Percentiles rank a stretch among this genome's conserved stretches.
phyloP scores from a whole-genome alignment of 2,329 filamentous ascomycete species.

The Xylariaceae sp. region DNA sequence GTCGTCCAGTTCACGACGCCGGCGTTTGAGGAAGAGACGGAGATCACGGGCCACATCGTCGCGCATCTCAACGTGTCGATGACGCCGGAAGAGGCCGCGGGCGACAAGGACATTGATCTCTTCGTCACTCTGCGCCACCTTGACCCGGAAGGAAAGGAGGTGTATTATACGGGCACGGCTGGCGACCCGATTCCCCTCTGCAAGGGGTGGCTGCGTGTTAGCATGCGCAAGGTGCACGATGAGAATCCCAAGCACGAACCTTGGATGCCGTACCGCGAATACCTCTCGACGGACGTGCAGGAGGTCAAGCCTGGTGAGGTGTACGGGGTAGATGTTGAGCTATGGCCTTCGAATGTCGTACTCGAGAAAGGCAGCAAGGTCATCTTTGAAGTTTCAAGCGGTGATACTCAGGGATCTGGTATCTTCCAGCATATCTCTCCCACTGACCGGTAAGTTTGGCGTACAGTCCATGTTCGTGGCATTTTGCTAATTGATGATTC shows the following conservation, averaged over 20 bases:
- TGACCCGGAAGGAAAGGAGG: slow-evolving; percentile 47
- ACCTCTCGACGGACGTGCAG: slow-evolving; percentile 51
- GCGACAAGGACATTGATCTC: slow-evolving; percentile 53
- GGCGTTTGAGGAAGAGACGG: slow-evolving; percentile 58
- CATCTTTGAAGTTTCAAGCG: slow-evolving; percentile 41
- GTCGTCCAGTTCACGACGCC: slow-evolving; percentile 53
- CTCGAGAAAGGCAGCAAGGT: slow-evolving; percentile 42
- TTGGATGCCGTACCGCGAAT: slow-evolving; percentile 56
- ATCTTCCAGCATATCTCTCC: slow-evolving; percentile 43
- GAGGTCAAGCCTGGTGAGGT: slow-evolving; percentile 50
- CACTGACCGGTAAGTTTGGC: slow-evolving; percentile 32
- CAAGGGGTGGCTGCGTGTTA: slow-evolving; percentile 61
- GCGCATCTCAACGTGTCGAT: slow-evolving; percentile 63
- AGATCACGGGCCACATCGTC: slow-evolving; percentile 65
- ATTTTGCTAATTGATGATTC: not conserved
- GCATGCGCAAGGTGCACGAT: slow-evolving; percentile 49
- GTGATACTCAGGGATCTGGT: slow-evolving; percentile 48
- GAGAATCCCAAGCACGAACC: slow-evolving; percentile 46
- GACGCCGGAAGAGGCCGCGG: slow-evolving; percentile 42
- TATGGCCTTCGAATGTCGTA: slow-evolving; percentile 62
- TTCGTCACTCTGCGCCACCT: slow-evolving; percentile 61
- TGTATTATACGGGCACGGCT: slow-evolving; percentile 62
- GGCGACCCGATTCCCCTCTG: slow-evolving; percentile 59
- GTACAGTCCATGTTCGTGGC: not conserved
- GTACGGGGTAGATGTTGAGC: slow-evolving; percentile 57